Conservation (phyloP, 1,139 yeast species). For the Arxiozyma slooffiae region DNA sequence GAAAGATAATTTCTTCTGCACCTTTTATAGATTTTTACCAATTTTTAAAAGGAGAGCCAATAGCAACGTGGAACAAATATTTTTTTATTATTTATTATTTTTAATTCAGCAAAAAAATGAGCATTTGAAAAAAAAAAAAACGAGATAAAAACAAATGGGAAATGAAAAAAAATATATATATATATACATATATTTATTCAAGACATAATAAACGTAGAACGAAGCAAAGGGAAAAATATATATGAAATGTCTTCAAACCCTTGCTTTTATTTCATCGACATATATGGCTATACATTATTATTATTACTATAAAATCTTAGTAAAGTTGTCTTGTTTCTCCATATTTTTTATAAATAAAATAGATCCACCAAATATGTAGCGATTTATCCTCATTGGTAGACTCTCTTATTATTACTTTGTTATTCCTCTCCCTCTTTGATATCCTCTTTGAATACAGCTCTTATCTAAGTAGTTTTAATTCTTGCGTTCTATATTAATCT, state of each 20-base stretch:
- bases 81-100: too few relatives aligned
- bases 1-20: neutral
- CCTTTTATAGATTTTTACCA: neutral
- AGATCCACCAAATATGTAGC: too few relatives aligned
- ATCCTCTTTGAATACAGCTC: neutral
- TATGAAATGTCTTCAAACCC: neutral
- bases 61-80: neutral
- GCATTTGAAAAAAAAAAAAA: too few relatives aligned
- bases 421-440: neutral
- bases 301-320: too few relatives aligned
- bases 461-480: too few relatives aligned
- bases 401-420: too few relatives aligned
- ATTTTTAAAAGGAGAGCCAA: neutral
- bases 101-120: neutral
- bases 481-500: neutral
- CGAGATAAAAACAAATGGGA: neutral
- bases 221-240: neutral
- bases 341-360: too few relatives aligned
- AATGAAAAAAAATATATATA: too few relatives aligned
- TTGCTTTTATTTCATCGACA: too few relatives aligned
- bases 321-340: neutral
- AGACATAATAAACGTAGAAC: neutral
- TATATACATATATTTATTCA: too few relatives aligned
- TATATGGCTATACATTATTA: too few relatives aligned
- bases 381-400: too few relatives aligned